Conservation (phyloP, 257 asterid genomes). For the Vinca minor region DNA sequence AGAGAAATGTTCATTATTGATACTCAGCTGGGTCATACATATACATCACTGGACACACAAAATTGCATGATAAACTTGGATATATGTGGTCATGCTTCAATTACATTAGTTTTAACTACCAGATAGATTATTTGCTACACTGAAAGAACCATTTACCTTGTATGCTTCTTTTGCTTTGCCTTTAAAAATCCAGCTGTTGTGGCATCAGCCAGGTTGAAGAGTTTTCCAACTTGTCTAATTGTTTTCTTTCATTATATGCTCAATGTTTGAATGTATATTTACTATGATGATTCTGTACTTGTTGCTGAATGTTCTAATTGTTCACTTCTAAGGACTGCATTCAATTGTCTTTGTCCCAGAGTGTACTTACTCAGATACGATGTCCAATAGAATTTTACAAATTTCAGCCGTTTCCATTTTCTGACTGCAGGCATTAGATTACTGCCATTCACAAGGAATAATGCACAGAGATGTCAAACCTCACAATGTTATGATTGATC, state of each 20-base stretch:
- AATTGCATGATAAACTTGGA: not conserved
- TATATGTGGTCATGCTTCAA: not conserved
- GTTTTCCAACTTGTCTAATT: not conserved
- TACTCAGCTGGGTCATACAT: not conserved
- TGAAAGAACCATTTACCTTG: not conserved
- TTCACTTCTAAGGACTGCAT: not conserved
- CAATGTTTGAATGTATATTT: not conserved
- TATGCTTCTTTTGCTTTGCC: not conserved
- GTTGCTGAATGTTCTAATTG: not conserved
- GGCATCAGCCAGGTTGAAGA: not conserved
- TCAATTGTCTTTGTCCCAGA: not conserved
- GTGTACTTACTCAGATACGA: not conserved
- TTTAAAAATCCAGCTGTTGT: not conserved
- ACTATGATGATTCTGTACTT: not conserved
- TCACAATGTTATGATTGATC: conserved; percentile 30
- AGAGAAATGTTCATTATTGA: no score
- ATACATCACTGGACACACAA: not conserved
- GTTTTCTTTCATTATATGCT: not conserved
- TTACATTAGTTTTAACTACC: not conserved
- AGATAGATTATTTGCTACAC: not conserved
- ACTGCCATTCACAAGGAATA: conserved; percentile 27
- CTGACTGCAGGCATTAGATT: conserved; percentile 22
- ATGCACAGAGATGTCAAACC: conserved; percentile 32
- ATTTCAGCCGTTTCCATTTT: not conserved
- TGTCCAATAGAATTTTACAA: not conserved